phyloP scores from a whole-genome alignment of 2,329 filamentous ascomycete genomes.

The Aulographum hederae region DNA sequence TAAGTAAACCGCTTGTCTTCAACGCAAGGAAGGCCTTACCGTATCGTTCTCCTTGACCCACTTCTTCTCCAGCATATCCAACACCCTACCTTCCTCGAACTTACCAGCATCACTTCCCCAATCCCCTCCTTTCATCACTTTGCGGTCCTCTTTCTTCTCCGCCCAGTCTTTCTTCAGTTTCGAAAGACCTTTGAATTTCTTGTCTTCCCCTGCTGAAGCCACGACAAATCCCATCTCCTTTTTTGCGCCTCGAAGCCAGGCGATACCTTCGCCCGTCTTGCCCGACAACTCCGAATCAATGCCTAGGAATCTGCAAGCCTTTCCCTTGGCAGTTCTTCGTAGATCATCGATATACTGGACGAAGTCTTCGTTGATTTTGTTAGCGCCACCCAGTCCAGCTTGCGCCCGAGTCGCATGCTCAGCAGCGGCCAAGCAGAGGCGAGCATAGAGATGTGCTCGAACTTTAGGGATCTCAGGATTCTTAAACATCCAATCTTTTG shows the following conservation, averaged over 20 bases:
- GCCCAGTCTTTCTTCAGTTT: conserved; percentile 56
- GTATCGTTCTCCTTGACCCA: conserved; percentile 92
- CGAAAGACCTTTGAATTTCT: conserved; percentile 36
- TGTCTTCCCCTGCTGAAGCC: conserved; percentile 17
- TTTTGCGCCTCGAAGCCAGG: conserved; percentile 65
- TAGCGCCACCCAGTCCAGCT: conserved; percentile 27
- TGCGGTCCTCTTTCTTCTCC: conserved; percentile 63
- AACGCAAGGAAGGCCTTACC: conserved; percentile 29
- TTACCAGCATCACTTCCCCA: conserved; percentile 77
- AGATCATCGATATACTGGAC: conserved; percentile 61
- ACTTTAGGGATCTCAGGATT: conserved; percentile 77
- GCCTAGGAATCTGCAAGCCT: conserved; percentile 77
- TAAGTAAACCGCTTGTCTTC: neutral
- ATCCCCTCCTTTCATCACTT: conserved; percentile 48
- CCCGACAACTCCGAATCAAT: conserved; percentile 74
- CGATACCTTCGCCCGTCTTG: conserved; percentile 68
- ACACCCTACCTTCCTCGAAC: conserved; percentile 65
- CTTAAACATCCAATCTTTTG: conserved; percentile 94
- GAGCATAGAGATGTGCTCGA: conserved; percentile 69
- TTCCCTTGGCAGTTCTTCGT: conserved; percentile 55
- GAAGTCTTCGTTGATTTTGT: conserved; percentile 46
- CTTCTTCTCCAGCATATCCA: conserved; percentile 74
- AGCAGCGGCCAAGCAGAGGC: conserved; percentile 70
- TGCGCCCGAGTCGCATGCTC: conserved; percentile 67
- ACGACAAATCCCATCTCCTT: conserved; percentile 50